Conservation (phyloP, 345 rosid genomes). For the Cardamine resedifolia region DNA sequence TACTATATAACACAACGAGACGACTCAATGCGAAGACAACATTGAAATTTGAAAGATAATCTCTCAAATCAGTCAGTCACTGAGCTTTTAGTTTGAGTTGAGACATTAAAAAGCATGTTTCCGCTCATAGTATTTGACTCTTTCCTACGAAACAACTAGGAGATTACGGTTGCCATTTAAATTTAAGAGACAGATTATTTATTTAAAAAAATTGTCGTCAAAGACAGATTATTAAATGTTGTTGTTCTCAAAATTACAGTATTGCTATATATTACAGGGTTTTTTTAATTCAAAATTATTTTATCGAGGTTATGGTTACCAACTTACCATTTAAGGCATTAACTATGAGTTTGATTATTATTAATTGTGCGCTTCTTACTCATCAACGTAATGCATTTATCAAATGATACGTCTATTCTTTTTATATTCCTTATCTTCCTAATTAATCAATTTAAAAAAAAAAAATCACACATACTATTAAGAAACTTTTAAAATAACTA, state of each 20-base stretch:
- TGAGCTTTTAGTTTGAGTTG: not conserved
- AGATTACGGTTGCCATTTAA: not conserved
- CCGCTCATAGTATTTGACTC: not conserved
- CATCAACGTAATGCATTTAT: not conserved
- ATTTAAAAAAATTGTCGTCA: too few species aligned
- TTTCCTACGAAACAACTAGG: not conserved
- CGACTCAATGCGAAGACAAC: not conserved
- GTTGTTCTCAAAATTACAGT: slow-evolving; percentile 6
- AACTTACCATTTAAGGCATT: too few species aligned
- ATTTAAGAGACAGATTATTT: slow-evolving; percentile 17
- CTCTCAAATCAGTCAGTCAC: not conserved
- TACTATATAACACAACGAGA: not conserved
- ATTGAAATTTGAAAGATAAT: not conserved
- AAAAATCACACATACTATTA: too few species aligned
- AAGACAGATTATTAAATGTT: slow-evolving; percentile 16
- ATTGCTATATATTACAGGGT: too few species aligned
- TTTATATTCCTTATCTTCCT: too few species aligned
- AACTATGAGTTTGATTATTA: not conserved
- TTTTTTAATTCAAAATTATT: not conserved
- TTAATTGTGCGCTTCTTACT: not conserved
- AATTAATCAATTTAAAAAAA: too few species aligned
- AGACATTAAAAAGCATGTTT: slow-evolving; percentile 7
- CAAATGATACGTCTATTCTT: not conserved
- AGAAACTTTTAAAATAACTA: too few species aligned
- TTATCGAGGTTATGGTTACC: slow-evolving; percentile 4